phyloP scores from a whole-genome alignment of 139 green algal genomes.

The Chlorella sp. region DNA sequence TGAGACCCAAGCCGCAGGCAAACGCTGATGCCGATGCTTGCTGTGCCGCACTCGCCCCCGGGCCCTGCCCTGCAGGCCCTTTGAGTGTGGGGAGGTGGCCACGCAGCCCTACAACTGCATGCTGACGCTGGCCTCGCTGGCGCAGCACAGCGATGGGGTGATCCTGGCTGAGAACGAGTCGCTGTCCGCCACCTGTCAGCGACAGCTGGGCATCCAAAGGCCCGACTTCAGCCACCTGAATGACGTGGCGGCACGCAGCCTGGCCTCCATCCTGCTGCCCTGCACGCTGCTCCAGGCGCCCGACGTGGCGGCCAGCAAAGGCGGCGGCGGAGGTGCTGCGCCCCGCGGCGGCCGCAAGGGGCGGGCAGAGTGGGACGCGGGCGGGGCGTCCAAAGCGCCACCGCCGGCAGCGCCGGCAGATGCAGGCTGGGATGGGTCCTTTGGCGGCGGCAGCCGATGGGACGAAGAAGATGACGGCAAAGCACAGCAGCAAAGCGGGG shows the following conservation, averaged over 20 bases:
- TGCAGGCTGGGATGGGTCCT: slow-evolving; percentile 1
- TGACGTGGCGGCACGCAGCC: slow-evolving; percentile 61
- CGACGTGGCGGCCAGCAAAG: background rate
- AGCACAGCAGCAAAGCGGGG: background rate
- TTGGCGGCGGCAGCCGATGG: background rate
- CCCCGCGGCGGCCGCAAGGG: background rate
- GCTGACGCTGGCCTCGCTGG: slow-evolving; percentile 74
- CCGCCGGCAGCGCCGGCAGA: background rate
- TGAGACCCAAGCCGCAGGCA: too few species aligned
- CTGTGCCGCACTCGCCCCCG: background rate
- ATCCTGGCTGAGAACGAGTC: slow-evolving; percentile 64
- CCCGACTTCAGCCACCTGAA: slow-evolving; percentile 81
- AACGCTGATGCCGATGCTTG: too few species aligned
- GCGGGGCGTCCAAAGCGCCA: background rate
- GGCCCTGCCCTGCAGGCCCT: slow-evolving; percentile 56
- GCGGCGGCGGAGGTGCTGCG: background rate
- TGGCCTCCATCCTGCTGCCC: slow-evolving; percentile 68
- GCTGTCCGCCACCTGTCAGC: slow-evolving; percentile 46
- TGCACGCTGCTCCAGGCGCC: background rate
- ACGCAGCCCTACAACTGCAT: slow-evolving; percentile 89
- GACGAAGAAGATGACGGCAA: background rate
- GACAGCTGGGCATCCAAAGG: slow-evolving; percentile 57
- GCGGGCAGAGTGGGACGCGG: background rate
- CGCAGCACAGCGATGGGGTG: slow-evolving; percentile 68
- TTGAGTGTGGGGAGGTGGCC: slow-evolving; percentile 80